Base-by-base conservation (phyloP, 2,329 filamentous ascomycete genomes). In the Cordyceps farinosa region DNA sequence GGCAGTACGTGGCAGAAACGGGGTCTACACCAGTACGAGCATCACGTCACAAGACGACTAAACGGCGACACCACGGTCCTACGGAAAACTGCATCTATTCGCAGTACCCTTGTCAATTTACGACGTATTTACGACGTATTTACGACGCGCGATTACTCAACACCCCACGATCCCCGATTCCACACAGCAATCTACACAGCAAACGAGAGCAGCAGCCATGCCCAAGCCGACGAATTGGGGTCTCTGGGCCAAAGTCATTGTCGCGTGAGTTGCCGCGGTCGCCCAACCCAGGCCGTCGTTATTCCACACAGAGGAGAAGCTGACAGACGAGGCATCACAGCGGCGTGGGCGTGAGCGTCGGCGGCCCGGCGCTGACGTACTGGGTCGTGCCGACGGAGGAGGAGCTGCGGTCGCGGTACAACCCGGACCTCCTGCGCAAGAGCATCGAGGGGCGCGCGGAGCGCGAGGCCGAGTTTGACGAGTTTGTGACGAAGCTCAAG, bases 391-490 rank as follows among this genome's bases (percentile, higher is more conserved):
- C 95, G 2, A 89, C 90, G 13, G 92, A 97, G 70, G 95, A 97
- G 76, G 92, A 98, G 78, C 84, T 99, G 48, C 92, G 96, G 81
- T 82, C 91, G 79, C 87, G 84, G 76, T 98, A 98, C 80, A 98
- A 94, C 76, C 94, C 94, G 0, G 95, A 98, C 40, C 84, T 99
- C n/a, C 90, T 95, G 73, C 90, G 91, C 75, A 86, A 90, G 72
- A 92, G 90, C 66, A 79, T 96, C n/a, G 92, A 93, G 75, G 85
- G 88, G 64, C 85, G 92, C 22, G 82, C 89, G 64, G 86, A 90
- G 74, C 85, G 85, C 65, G 87, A 95, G 72, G 84, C 93, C 76
- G 92, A 97, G 64, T 97, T 97, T 70, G 90, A 97, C 72, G 85
- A 92, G 62, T 98, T 97, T 72, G 90, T 97, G 34, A 84, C 73